Evolutionary conservation across 164 flowering plant species (phyloP).

Genomic region (Stephania cephalantha): DNA sequence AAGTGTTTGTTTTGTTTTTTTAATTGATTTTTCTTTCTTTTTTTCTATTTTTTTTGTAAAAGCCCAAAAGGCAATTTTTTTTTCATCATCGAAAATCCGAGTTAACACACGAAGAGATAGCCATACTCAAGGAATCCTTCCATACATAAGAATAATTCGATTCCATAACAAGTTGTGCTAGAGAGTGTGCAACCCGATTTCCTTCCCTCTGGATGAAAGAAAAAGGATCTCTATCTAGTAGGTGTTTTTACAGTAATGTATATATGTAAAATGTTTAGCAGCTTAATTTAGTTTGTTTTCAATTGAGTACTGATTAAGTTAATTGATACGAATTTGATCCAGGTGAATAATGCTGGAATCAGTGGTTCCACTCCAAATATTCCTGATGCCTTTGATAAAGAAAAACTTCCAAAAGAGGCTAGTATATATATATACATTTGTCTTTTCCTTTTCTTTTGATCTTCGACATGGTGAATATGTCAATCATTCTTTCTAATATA

Average conservation of each 20-base stretch:
- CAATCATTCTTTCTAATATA: neutral
- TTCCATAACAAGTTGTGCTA: too few species aligned
- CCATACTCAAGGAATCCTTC: too few species aligned
- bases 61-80: too few species aligned
- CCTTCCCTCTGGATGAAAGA: neutral
- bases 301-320: neutral
- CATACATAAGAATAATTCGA: too few species aligned
- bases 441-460: neutral
- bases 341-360: slow-evolving; percentile 43
- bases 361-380: slow-evolving; percentile 9
- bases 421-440: neutral
- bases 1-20: too few species aligned
- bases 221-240: neutral
- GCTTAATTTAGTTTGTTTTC: too few species aligned
- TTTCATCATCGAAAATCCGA: too few species aligned
- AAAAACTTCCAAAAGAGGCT: neutral
- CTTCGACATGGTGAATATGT: neutral
- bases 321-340: slow-evolving; percentile 7
- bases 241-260: too few species aligned
- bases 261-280: neutral
- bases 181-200: neutral
- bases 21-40: too few species aligned
- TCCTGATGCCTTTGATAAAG: slow-evolving; percentile 4
- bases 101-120: too few species aligned
- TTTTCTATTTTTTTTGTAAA: too few species aligned